Evolutionary conservation across 768 basidiomycete species (phyloP).

Genomic region (Amanita muscaria): DNA sequence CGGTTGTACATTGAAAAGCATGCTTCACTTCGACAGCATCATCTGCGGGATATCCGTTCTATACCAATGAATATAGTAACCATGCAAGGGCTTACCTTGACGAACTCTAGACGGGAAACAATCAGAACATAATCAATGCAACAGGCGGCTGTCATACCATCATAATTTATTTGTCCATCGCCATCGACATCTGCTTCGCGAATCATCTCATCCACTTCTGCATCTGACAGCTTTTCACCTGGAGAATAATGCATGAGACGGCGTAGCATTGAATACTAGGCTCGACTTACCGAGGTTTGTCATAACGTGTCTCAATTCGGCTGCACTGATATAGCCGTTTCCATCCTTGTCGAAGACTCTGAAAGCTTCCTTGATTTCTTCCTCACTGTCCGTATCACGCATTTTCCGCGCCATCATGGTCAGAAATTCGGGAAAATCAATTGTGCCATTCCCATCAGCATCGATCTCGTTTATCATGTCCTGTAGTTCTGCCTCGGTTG

Average conservation of each 20-base stretch:
- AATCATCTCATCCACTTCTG: conserved; percentile 26
- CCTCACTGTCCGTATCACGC: conserved; percentile 10
- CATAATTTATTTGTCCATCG: conserved; percentile 71
- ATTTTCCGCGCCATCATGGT: conserved; percentile 11
- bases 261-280: background rate
- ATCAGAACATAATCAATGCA: background rate
- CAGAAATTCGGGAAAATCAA: conserved; percentile 10
- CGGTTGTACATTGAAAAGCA: too few relatives aligned
- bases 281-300: conserved; percentile 17
- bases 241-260: background rate
- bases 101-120: conserved; percentile 17
- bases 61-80: background rate
- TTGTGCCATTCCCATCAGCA: conserved; percentile 10
- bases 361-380: conserved; percentile 11
- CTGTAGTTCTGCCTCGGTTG: conserved; percentile 8
- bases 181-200: conserved; percentile 38
- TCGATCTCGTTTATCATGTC: conserved; percentile 11
- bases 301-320: conserved; percentile 21
- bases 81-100: conserved; percentile 16
- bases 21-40: conserved; percentile 26
- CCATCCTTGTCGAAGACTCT: conserved; percentile 20
- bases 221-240: conserved; percentile 26
- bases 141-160: conserved; percentile 32
- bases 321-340: conserved; percentile 19
- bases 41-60: conserved; percentile 14